Percentiles rank a stretch among this genome's conserved stretches.
Conservation (phyloP, 2,329 filamentous ascomycete species). For the Beauveria caledonica region DNA sequence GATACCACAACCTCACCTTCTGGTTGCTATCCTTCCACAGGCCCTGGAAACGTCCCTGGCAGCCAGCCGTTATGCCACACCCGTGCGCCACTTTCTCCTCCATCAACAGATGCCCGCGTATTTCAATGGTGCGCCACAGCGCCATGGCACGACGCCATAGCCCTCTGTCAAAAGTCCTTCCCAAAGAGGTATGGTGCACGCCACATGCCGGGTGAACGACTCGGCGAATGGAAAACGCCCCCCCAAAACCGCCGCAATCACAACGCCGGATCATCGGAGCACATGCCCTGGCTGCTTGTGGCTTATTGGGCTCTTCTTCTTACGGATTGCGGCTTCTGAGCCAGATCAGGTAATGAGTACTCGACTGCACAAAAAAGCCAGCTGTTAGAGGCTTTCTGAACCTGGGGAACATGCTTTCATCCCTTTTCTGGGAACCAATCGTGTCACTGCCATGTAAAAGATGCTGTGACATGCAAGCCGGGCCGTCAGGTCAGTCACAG, state of each 20-base stretch:
- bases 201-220: slow-evolving; percentile 6
- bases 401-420: neutral
- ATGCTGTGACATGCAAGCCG: neutral
- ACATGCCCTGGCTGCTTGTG: neutral
- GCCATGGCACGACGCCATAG: slow-evolving; percentile 3
- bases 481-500: neutral
- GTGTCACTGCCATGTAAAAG: neutral
- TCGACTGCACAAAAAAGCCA: neutral
- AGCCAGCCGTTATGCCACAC: neutral
- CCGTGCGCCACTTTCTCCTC: neutral
- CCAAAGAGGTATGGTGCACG: neutral
- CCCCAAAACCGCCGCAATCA: slow-evolving; percentile 3
- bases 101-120: neutral
- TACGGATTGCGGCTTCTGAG: neutral
- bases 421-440: neutral
- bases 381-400: neutral
- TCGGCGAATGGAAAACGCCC: slow-evolving; percentile 1
- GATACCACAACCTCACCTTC: neutral
- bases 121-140: slow-evolving; percentile 2
- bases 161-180: slow-evolving; percentile 10
- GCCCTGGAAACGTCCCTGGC: neutral
- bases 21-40: neutral
- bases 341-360: slow-evolving; percentile 7
- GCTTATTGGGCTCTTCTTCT: neutral
- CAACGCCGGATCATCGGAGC: slow-evolving; percentile 9